Evolutionary conservation across 139 green algal species (phyloP).

Genomic region (Coccomyxa sp.): DNA sequence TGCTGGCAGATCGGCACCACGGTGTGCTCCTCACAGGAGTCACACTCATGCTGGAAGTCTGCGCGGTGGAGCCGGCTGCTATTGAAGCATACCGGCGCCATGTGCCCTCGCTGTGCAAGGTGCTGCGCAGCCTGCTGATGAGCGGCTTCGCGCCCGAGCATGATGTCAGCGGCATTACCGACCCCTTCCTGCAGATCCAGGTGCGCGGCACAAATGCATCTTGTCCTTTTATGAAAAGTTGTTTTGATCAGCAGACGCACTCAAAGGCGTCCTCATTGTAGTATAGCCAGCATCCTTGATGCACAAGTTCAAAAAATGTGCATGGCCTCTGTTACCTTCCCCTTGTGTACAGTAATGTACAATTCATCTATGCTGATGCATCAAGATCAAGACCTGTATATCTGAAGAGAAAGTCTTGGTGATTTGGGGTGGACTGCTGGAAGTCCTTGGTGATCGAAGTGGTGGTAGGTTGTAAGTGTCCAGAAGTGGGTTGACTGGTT

Average conservation of each 20-base stretch:
- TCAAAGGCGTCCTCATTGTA: too few species aligned
- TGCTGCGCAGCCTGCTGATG: slow-evolving; percentile 63
- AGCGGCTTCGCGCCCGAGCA: slow-evolving; percentile 71
- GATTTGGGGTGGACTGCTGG: too few species aligned
- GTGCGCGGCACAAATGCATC: slow-evolving; percentile 5
- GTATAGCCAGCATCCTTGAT: not conserved
- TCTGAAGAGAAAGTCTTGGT: too few species aligned
- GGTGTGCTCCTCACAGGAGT: slow-evolving; percentile 78
- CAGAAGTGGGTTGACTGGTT: too few species aligned
- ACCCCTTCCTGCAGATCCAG: slow-evolving; percentile 97
- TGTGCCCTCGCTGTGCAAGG: slow-evolving; percentile 64
- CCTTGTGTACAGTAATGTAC: too few species aligned
- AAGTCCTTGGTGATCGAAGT: too few species aligned
- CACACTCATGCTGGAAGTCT: slow-evolving; percentile 82
- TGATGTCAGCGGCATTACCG: slow-evolving; percentile 87
- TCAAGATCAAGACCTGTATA: too few species aligned
- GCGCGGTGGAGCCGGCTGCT: slow-evolving; percentile 27
- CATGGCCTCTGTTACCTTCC: too few species aligned
- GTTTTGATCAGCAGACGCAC: not conserved
- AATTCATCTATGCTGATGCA: too few species aligned
- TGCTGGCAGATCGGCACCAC: slow-evolving; percentile 89
- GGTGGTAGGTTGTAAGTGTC: too few species aligned
- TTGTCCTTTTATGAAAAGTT: not conserved
- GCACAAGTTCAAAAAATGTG: not conserved
- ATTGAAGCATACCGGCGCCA: slow-evolving; percentile 43